Percentiles rank a stretch among this genome's conserved stretches.
These are phyloP conservation scores for Phaseolus lunatus DNA, from an alignment of 306 rosid species.

Conservation along the genomic window DNA sequence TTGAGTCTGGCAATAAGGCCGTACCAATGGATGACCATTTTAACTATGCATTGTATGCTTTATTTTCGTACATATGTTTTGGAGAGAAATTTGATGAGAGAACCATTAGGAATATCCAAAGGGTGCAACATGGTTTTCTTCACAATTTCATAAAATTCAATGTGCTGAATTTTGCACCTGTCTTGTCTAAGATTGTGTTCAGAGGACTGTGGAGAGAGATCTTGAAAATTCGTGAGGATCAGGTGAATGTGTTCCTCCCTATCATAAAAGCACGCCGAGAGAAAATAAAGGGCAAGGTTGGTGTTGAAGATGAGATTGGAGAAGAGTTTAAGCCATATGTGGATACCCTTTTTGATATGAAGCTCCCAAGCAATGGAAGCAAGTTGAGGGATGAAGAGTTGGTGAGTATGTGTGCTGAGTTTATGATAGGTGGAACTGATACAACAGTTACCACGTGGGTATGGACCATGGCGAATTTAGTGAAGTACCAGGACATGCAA, in stretches of 20 bases:
- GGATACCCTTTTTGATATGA: slow-evolving; percentile 58
- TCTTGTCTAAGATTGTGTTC: slow-evolving; percentile 52
- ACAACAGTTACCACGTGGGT: slow-evolving; percentile 54
- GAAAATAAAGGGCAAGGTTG: slow-evolving; percentile 26
- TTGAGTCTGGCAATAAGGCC: slow-evolving; percentile 30
- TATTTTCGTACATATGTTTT: slow-evolving; percentile 51
- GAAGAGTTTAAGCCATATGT: slow-evolving; percentile 47
- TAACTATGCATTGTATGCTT: slow-evolving; percentile 44
- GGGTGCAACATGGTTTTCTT: slow-evolving; percentile 37
- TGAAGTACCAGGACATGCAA: slow-evolving; percentile 57
- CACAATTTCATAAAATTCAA: slow-evolving; percentile 54
- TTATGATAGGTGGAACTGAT: slow-evolving; percentile 61
- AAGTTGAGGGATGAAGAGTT: slow-evolving; percentile 50
- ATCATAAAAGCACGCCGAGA: slow-evolving; percentile 55
- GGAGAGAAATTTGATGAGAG: slow-evolving; percentile 52
- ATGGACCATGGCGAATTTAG: slow-evolving; percentile 66
- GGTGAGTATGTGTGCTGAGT: slow-evolving; percentile 60
- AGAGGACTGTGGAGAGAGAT: slow-evolving; percentile 53
- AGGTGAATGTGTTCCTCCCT: slow-evolving; percentile 47
- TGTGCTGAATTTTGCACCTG: slow-evolving; percentile 54
- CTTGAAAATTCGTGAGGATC: slow-evolving; percentile 46
- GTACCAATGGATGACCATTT: slow-evolving; percentile 45
- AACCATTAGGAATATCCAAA: slow-evolving; percentile 32
- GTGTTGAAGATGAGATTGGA: background rate
- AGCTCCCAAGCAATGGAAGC: slow-evolving; percentile 42